Evolutionary conservation across 306 rosid genomes (phyloP).

Genomic region (Castanopsis chinensis): DNA sequence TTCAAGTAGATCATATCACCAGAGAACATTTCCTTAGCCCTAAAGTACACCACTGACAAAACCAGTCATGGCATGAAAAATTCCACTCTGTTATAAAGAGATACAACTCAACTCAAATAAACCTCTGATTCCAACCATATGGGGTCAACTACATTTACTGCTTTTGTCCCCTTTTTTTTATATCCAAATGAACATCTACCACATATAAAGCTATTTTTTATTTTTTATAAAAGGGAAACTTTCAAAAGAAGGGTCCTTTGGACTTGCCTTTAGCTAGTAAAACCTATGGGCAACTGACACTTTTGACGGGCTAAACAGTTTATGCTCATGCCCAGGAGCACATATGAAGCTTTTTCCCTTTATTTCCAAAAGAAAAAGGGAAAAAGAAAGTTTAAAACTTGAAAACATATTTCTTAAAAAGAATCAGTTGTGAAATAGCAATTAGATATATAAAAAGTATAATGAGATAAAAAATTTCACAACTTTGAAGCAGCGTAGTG

Average conservation of each 20-base stretch:
- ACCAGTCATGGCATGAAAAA: background rate
- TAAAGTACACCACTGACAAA: background rate
- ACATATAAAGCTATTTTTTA: background rate
- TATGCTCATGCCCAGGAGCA: too few relatives aligned
- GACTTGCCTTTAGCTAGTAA: too few relatives aligned
- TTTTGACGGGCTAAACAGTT: too few relatives aligned
- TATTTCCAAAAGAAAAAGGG: too few relatives aligned
- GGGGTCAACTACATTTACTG: background rate
- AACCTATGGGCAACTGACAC: too few relatives aligned
- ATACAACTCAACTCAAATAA: background rate
- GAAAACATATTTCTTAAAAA: background rate
- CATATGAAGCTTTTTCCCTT: too few relatives aligned
- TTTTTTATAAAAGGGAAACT: too few relatives aligned
- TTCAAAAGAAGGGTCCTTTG: too few relatives aligned
- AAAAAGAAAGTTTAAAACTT: background rate
- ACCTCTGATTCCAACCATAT: background rate
- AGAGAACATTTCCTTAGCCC: background rate
- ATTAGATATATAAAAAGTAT: background rate
- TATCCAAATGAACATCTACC: background rate
- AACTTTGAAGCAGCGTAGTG: too few relatives aligned
- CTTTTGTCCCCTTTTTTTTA: background rate
- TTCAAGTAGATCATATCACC: background rate
- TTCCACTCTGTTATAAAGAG: background rate
- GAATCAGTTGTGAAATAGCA: background rate
- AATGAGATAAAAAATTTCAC: too few relatives aligned